phyloP scores from a whole-genome alignment of 2,329 filamentous ascomycete genomes.

The Cryphonectria naterciae region DNA sequence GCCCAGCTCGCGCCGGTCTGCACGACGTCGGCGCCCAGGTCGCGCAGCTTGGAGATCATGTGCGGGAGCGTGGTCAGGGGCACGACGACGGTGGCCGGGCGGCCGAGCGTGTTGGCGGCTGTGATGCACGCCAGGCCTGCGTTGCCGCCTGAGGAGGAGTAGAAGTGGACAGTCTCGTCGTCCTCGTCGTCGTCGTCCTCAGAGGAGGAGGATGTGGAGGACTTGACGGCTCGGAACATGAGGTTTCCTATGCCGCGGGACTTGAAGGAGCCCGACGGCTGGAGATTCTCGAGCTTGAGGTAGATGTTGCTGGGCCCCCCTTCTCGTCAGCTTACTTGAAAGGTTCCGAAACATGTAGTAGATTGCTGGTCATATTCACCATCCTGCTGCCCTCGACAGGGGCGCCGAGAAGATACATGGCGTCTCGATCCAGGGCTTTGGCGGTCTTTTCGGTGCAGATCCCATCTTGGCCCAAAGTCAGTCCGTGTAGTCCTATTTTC shows the following conservation, averaged over 20 bases:
- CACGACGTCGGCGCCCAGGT: constrained; percentile 68
- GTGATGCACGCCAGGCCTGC: constrained; percentile 80
- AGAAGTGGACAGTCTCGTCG: constrained; percentile 61
- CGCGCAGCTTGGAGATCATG: constrained; percentile 70
- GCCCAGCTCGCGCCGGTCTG: constrained; percentile 68
- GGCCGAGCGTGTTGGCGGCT: constrained; percentile 64
- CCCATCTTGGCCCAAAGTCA: constrained; percentile 33
- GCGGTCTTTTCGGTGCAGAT: constrained; percentile 34
- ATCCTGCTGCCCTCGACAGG: constrained; percentile 69
- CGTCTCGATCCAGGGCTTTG: constrained; percentile 67
- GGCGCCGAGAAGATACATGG: constrained; percentile 67
- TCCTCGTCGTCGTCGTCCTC: constrained; percentile 24
- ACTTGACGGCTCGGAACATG: constrained; percentile 55
- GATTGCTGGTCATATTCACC: constrained; percentile 49
- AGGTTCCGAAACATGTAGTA: no score
- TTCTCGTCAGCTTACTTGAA: background rate
- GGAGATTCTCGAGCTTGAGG: constrained; percentile 80
- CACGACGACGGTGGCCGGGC: constrained; percentile 72
- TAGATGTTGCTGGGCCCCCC: constrained; percentile 65
- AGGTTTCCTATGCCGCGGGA: constrained; percentile 76
- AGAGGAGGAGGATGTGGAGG: constrained; percentile 38
- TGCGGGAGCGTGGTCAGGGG: constrained; percentile 65
- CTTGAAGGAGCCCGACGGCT: constrained; percentile 85
- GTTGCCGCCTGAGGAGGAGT: constrained; percentile 75
- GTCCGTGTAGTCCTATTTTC: background rate